These are phyloP conservation scores for Phytomonas francai DNA, from an alignment of 208 protist species.

Conservation along the genomic window DNA sequence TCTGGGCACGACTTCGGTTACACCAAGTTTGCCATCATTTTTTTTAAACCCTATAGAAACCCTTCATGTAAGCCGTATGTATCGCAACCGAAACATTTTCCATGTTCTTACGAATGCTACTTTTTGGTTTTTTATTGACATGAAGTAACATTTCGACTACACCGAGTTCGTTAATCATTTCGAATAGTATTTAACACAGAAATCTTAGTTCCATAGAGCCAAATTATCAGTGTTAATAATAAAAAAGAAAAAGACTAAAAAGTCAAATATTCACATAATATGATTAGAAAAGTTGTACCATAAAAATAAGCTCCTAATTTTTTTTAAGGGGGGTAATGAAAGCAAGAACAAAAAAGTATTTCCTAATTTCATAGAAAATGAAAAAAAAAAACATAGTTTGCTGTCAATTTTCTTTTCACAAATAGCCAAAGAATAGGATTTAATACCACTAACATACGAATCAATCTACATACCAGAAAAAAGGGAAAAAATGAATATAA, in stretches of 20 bases:
- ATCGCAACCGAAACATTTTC: too few relatives aligned
- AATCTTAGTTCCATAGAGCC: not conserved
- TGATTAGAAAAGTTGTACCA: not conserved
- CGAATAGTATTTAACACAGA: too few relatives aligned
- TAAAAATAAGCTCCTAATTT: conserved; percentile 3
- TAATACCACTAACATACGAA: conserved; percentile 9
- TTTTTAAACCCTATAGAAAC: too few relatives aligned
- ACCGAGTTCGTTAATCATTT: too few relatives aligned
- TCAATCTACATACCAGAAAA: conserved; percentile 12
- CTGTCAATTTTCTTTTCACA: conserved; percentile 13
- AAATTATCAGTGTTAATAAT: conserved; percentile 3
- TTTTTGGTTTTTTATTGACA: too few relatives aligned
- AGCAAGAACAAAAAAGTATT: conserved; percentile 9
- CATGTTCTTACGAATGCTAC: too few relatives aligned
- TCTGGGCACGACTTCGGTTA: too few relatives aligned
- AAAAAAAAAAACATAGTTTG: conserved; percentile 9
- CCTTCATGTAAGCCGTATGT: too few relatives aligned
- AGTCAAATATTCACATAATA: conserved; percentile 5
- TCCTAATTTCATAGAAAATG: conserved; percentile 7
- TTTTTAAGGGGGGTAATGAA: not conserved
- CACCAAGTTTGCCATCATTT: too few relatives aligned
- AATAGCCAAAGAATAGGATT: conserved; percentile 5
- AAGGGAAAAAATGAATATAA: conserved; percentile 6
- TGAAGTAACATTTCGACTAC: too few relatives aligned
- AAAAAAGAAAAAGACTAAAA: conserved; percentile 11